Evolutionary conservation across 139 green algal genomes (phyloP).

Genomic region (Picochlorum sp.): DNA sequence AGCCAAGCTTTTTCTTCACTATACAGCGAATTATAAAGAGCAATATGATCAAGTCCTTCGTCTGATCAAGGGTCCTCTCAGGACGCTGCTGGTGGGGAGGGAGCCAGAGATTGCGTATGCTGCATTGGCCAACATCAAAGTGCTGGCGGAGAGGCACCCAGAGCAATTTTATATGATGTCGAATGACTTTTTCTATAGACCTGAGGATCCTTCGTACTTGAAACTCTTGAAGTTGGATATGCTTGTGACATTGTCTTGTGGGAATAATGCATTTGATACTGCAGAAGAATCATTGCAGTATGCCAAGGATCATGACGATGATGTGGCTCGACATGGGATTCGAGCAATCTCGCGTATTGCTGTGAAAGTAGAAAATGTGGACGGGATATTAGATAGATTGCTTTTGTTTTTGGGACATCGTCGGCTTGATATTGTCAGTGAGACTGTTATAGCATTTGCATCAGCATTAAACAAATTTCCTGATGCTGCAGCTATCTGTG

Average conservation of each 20-base stretch:
- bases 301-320: constrained; percentile 53
- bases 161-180: constrained; percentile 54
- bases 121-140: constrained; percentile 76
- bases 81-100: constrained; percentile 68
- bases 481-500: constrained; percentile 48
- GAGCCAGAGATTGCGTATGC: constrained; percentile 70
- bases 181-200: constrained; percentile 82
- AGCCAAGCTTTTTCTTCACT: constrained; percentile 85
- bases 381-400: constrained; percentile 84
- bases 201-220: constrained; percentile 85
- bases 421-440: constrained; percentile 37
- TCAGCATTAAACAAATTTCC: constrained; percentile 76
- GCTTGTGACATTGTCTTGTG: constrained; percentile 69
- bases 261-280: constrained; percentile 86
- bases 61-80: constrained; percentile 33
- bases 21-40: constrained; percentile 76
- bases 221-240: constrained; percentile 93
- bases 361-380: constrained; percentile 54
- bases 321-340: constrained; percentile 64
- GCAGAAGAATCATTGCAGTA: constrained; percentile 78
- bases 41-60: constrained; percentile 71
- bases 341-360: constrained; percentile 62
- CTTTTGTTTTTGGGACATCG: constrained; percentile 80
- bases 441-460: constrained; percentile 61
- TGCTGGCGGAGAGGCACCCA: constrained; percentile 73